phyloP scores from a whole-genome alignment of 768 basidiomycete species.

The Crucibulum laeve region DNA sequence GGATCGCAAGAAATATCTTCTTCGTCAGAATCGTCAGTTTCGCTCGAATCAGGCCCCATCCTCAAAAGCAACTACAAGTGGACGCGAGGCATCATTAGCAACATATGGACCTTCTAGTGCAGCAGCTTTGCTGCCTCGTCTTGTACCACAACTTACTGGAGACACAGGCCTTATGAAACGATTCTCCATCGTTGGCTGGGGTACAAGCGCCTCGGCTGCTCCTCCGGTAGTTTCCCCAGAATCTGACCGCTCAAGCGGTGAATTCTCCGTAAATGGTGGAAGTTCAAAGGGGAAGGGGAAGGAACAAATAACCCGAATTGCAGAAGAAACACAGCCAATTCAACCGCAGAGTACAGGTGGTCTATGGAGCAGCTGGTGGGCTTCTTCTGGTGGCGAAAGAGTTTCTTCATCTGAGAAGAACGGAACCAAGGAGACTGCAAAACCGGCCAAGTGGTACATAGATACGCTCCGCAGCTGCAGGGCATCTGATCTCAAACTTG shows the following conservation, averaged over 20 bases:
- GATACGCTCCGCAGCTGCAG: conserved; percentile 54
- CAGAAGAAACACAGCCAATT: conserved; percentile 33
- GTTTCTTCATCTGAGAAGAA: conserved; percentile 18
- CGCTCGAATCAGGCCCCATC: conserved; percentile 24
- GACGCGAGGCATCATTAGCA: conserved; percentile 30
- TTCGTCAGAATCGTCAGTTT: conserved; percentile 50
- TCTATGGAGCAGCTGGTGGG: conserved; percentile 75
- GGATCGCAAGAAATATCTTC: conserved; percentile 63
- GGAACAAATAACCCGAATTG: conserved; percentile 22
- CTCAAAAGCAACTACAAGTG: conserved; percentile 16
- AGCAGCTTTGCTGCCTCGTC: conserved; percentile 52
- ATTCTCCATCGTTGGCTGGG: conserved; percentile 64
- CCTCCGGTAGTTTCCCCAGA: conserved; percentile 27
- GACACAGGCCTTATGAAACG: conserved; percentile 64
- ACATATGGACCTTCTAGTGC: conserved; percentile 62
- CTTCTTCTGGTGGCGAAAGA: conserved; percentile 56
- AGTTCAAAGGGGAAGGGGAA: conserved; percentile 18
- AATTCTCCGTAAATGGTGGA: conserved; percentile 22
- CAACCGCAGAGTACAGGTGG: conserved; percentile 73
- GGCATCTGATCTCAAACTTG: conserved; percentile 52
- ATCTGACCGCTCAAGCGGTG: conserved; percentile 30
- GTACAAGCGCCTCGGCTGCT: conserved; percentile 33
- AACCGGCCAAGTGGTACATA: conserved; percentile 60
- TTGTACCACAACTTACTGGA: conserved; percentile 75
- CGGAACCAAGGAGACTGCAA: conserved; percentile 30